Base-by-base conservation (phyloP, 768 basidiomycete species). In the Kwoniella newhampshirensis region DNA sequence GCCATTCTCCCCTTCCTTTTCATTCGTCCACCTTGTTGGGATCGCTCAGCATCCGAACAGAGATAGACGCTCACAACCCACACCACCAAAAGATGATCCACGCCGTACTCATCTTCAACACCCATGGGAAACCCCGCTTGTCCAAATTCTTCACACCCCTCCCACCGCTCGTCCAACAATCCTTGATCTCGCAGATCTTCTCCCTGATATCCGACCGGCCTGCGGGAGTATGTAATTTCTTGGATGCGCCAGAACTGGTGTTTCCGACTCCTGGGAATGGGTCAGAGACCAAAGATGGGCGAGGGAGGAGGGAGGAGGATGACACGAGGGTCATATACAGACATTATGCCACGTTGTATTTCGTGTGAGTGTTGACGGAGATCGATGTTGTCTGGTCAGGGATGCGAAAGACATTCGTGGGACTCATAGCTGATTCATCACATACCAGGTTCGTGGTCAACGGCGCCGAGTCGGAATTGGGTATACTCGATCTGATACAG, bases 401-500 rank as follows among this genome's bases (percentile, higher is more conserved):
- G 15, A 17, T 45, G 25, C 18, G 36, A 27, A 25, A 25, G 39
- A 44, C 25, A 23, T 39, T 49, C 18, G 9, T 2, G 30, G 26
- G 47, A 40, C 18, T 15, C 49, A 43, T 23, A 36, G 46, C 28
- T 26, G 45, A 37, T 32, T n/a, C 27, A 36, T 37, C 30, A 4
- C 3, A 54, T 32, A 32, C 6, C 60, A 78, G 70, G 12, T 93
- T 98, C 75, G 90, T 98, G 4, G 93, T 98, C 4, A 94, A 98
- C 71, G 86, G 86, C 25, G 88, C 90, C 17, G 96, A 99, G 79
- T 97, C 92, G 69, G 96, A 98, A 77, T 82, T 99, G 21, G 96
- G 94, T 3, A 87, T 98, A 62, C 79, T 99, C 42, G 96, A 99
- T 73, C 78, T 99, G 59, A 97, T 99, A 47, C 96, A 99, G 82